These are phyloP conservation scores for Oleoguttula mirabilis DNA, from an alignment of 495 filamentous ascomycete genomes.

Conservation along the genomic window DNA sequence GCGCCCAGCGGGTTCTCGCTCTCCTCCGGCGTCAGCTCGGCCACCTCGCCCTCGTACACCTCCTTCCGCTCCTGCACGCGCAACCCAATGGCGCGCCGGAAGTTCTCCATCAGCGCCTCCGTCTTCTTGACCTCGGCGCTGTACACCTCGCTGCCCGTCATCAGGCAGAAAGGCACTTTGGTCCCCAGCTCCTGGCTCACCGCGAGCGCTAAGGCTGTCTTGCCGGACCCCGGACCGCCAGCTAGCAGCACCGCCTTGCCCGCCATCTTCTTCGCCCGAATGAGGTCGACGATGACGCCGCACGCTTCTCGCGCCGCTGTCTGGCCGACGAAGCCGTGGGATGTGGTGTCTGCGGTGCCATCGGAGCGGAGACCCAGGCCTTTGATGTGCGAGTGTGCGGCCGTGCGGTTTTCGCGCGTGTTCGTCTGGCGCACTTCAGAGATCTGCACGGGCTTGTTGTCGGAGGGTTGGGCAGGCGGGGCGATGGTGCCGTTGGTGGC, in stretches of 20 bases:
- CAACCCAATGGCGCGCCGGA: constrained; percentile 81
- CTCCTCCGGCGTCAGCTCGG: constrained; percentile 87
- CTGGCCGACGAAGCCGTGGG: constrained; percentile 70
- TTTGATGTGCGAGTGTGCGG: constrained; percentile 94
- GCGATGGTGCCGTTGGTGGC: constrained; percentile 12
- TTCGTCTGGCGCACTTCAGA: constrained; percentile 83
- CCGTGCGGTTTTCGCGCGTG: constrained; percentile 87
- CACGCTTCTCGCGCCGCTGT: constrained; percentile 81
- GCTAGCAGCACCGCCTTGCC: constrained; percentile 86
- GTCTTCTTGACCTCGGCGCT: constrained; percentile 98
- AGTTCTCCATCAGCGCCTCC: constrained; percentile 97
- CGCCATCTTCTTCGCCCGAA: constrained; percentile 92
- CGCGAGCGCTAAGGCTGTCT: constrained; percentile 88
- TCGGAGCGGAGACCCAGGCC: constrained; percentile 73
- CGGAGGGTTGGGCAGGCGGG: background rate
- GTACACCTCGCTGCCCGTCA: constrained; percentile 94
- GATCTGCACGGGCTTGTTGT: constrained; percentile 52
- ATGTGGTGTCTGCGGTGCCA: constrained; percentile 68
- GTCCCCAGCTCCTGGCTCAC: constrained; percentile 92
- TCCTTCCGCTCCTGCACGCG: constrained; percentile 96
- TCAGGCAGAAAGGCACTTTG: constrained; percentile 94
- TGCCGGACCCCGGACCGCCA: constrained; percentile 87
- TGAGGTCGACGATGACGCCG: constrained; percentile 88
- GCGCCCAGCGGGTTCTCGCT: constrained; percentile 95
- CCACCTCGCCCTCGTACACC: constrained; percentile 96